Percentiles rank a stretch among this genome's conserved stretches.
Evolutionary conservation across 371 early-diverging fungal species (phyloP).

Genomic region (Mortierella sp.): DNA sequence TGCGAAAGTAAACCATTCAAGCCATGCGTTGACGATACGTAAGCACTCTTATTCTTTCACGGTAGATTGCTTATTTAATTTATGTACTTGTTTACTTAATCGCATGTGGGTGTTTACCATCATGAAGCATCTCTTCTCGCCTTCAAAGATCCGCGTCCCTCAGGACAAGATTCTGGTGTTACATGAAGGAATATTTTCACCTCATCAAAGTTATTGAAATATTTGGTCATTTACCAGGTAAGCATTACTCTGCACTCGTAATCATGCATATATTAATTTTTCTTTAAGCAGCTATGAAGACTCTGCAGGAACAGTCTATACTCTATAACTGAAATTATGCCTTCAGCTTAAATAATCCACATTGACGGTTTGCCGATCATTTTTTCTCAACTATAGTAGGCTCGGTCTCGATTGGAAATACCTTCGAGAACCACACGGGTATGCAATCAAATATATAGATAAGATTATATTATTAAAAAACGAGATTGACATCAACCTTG

Average conservation of each 20-base stretch:
- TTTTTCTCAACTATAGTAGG: not conserved
- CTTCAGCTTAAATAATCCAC: not conserved
- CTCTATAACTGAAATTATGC: too few relatives aligned
- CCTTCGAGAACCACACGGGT: constrained; percentile 30
- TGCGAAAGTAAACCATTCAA: constrained; percentile 40
- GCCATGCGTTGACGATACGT: constrained; percentile 32
- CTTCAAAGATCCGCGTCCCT: constrained; percentile 21
- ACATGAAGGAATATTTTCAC: constrained; percentile 28
- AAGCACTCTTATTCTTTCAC: not conserved
- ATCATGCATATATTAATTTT: too few relatives aligned
- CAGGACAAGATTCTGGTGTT: constrained; percentile 19
- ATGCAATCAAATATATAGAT: constrained; percentile 27
- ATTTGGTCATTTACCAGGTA: constrained; percentile 53
- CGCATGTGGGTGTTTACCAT: constrained; percentile 24
- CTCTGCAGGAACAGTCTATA: too few relatives aligned
- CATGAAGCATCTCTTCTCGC: constrained; percentile 20
- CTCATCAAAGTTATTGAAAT: constrained; percentile 39
- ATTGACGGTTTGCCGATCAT: not conserved
- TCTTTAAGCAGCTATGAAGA: too few relatives aligned
- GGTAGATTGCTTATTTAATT: not conserved
- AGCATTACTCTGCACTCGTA: not conserved
- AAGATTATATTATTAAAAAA: constrained; percentile 25
- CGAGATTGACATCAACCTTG: constrained; percentile 15
- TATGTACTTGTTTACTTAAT: not conserved
- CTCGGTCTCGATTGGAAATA: constrained; percentile 56